These are phyloP conservation scores for Mycena rosella DNA, from an alignment of 768 basidiomycete species.

Conservation along the genomic window DNA sequence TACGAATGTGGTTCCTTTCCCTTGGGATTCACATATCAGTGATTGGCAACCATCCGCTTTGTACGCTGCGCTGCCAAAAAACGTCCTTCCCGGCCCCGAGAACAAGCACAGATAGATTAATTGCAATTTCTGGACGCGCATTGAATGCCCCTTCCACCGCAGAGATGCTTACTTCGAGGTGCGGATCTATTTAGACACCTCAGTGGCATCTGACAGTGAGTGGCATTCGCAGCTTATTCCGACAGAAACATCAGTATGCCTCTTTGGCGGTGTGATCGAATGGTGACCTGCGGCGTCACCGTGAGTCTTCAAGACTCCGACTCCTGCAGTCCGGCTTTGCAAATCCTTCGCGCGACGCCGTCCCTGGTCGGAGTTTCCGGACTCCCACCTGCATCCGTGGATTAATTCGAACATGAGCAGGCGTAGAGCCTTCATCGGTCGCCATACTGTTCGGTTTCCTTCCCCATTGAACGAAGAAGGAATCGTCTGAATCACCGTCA, in stretches of 20 bases:
- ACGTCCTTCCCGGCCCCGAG: background rate
- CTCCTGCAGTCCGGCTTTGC: background rate
- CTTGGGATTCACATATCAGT: background rate
- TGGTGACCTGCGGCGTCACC: background rate
- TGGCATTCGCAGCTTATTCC: conserved; percentile 20
- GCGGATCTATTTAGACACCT: conserved; percentile 2
- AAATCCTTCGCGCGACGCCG: background rate
- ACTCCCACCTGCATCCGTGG: background rate
- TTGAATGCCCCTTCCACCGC: background rate
- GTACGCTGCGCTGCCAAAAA: background rate
- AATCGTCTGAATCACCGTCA: background rate
- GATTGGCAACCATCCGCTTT: background rate
- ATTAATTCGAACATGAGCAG: background rate
- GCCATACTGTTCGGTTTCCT: background rate
- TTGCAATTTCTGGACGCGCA: too few relatives aligned
- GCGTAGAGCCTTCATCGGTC: background rate
- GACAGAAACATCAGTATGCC: conserved; percentile 24
- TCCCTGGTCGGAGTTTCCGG: background rate
- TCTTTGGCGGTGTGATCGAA: background rate
- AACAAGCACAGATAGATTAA: background rate
- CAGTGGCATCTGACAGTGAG: conserved; percentile 14
- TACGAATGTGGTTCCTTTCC: too few relatives aligned
- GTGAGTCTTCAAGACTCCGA: background rate
- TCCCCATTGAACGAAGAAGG: too few relatives aligned
- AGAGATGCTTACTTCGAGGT: background rate